Evolutionary conservation across 2,329 filamentous ascomycete species (phyloP).

Genomic region (Chrysoporthe deuterocubensis): DNA sequence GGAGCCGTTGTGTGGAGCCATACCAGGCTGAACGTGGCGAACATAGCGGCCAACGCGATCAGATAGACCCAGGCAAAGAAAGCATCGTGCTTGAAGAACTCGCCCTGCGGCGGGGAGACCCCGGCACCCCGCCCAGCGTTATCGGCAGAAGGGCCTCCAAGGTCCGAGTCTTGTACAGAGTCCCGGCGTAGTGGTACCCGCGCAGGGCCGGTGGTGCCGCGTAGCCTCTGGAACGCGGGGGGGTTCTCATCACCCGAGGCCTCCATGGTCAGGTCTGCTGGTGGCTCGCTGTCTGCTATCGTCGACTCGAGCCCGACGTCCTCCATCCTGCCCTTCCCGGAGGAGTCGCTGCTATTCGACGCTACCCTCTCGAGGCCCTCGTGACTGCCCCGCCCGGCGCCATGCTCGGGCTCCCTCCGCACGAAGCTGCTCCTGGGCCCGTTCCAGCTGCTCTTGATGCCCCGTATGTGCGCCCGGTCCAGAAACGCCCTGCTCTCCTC

Average conservation of each 20-base stretch:
- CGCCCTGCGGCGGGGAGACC: slow-evolving; percentile 54
- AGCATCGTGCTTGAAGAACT: slow-evolving; percentile 80
- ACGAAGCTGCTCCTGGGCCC: slow-evolving; percentile 52
- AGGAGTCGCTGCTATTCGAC: slow-evolving; percentile 36
- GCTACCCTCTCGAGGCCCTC: slow-evolving; percentile 50
- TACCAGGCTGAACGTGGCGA: slow-evolving; percentile 87
- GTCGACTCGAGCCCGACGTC: slow-evolving; percentile 82
- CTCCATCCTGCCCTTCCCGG: slow-evolving; percentile 70
- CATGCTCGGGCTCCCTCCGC: slow-evolving; percentile 33
- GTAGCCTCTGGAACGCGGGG: slow-evolving; percentile 66
- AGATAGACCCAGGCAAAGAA: slow-evolving; percentile 93
- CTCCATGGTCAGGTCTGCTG: slow-evolving; percentile 63
- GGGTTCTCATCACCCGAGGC: slow-evolving; percentile 56
- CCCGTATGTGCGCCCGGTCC: slow-evolving; percentile 52
- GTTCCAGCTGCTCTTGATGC: slow-evolving; percentile 69
- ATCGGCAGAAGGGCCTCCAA: slow-evolving; percentile 39
- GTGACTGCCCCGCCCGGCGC: slow-evolving; percentile 34
- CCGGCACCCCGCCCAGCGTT: slow-evolving; percentile 44
- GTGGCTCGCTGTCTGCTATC: slow-evolving; percentile 62
- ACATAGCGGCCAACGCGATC: slow-evolving; percentile 79
- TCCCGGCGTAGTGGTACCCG: slow-evolving; percentile 47
- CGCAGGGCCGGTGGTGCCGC: slow-evolving; percentile 42
- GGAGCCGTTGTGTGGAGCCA: slow-evolving; percentile 85
- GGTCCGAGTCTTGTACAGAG: slow-evolving; percentile 51
- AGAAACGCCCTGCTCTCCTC: slow-evolving; percentile 48